A percentile compares a stretch with the other conserved stretches of the same genome.
These are phyloP conservation scores for Albifimbria verrucaria DNA, from an alignment of 2,329 filamentous ascomycete genomes.

Conservation along the genomic window DNA sequence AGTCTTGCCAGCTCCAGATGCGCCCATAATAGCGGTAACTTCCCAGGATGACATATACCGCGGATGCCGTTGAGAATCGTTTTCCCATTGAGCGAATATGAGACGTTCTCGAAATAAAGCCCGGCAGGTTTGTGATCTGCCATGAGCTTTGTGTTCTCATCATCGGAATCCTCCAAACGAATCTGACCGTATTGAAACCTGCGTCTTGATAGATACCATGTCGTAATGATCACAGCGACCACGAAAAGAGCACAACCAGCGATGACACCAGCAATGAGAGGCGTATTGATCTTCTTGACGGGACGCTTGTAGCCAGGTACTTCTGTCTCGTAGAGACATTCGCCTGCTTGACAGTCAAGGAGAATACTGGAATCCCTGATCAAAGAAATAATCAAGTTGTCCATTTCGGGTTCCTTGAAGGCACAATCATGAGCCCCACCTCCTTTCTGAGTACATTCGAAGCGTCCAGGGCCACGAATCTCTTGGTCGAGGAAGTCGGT, in stretches of 20 bases:
- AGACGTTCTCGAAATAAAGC: conserved; percentile 82
- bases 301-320: conserved; percentile 87
- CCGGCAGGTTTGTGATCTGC: conserved; percentile 88
- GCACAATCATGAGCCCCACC: conserved; percentile 65
- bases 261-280: conserved; percentile 90
- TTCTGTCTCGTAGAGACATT: conserved; percentile 90
- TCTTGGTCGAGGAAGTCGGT: conserved; percentile 78
- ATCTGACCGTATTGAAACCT: conserved; percentile 69
- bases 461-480: conserved; percentile 85
- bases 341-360: conserved; percentile 77
- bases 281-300: conserved; percentile 94
- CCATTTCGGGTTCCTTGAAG: conserved; percentile 91
- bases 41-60: conserved; percentile 92
- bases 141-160: conserved; percentile 83
- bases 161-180: conserved; percentile 82
- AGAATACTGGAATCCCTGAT: conserved; percentile 92
- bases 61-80: conserved; percentile 77
- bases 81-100: conserved; percentile 83
- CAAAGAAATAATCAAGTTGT: conserved; percentile 79
- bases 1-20: conserved; percentile 95
- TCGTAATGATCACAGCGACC: conserved; percentile 75
- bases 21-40: conserved; percentile 95
- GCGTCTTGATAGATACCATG: conserved; percentile 86
- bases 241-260: conserved; percentile 82
- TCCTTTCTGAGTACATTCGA: conserved; percentile 67